phyloP scores from a whole-genome alignment of 2,329 filamentous ascomycete genomes.

The Keithomyces neogunnii region DNA sequence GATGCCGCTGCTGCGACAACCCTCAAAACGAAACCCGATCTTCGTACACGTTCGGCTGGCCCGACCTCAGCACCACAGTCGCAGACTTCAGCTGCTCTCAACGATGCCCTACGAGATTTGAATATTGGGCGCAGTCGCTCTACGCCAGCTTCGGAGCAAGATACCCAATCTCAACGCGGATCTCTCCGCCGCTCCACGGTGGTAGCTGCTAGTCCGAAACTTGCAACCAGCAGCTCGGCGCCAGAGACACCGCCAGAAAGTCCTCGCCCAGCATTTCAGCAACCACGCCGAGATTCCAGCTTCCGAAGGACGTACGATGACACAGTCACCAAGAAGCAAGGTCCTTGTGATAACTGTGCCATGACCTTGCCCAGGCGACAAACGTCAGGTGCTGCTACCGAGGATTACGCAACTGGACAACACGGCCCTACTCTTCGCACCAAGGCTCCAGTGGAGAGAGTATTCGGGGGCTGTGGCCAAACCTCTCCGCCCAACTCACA shows the following conservation, averaged over 20 bases:
- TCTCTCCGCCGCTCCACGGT: constrained; percentile 31
- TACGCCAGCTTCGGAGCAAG: constrained; percentile 34
- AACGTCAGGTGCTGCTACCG: constrained; percentile 15
- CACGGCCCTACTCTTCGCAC: constrained; percentile 52
- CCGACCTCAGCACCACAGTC: constrained; percentile 24
- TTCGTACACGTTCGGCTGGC: constrained; percentile 32
- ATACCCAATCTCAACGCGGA: constrained; percentile 33
- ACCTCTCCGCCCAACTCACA: constrained; percentile 45
- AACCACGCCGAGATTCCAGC: constrained; percentile 44
- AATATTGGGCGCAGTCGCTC: constrained; percentile 37
- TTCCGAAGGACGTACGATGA: constrained; percentile 58
- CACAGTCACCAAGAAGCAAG: constrained; percentile 53
- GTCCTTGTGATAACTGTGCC: constrained; percentile 60
- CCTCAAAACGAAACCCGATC: constrained; percentile 16
- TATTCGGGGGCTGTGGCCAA: constrained; percentile 40
- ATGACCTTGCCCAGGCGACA: constrained; percentile 47
- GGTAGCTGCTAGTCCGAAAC: constrained; percentile 8
- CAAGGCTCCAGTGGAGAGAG: constrained; percentile 49
- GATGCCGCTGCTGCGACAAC: constrained; percentile 3
- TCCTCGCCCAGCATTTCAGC: constrained; percentile 34
- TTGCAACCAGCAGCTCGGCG: constrained; percentile 27
- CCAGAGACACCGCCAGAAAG: constrained; percentile 52
- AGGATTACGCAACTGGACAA: constrained; percentile 26
- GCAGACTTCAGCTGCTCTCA: constrained; percentile 29
- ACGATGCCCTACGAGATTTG: constrained; percentile 40